Conservation (phyloP, 148 eudicot genomes). For the Gaultheria prostrata region DNA sequence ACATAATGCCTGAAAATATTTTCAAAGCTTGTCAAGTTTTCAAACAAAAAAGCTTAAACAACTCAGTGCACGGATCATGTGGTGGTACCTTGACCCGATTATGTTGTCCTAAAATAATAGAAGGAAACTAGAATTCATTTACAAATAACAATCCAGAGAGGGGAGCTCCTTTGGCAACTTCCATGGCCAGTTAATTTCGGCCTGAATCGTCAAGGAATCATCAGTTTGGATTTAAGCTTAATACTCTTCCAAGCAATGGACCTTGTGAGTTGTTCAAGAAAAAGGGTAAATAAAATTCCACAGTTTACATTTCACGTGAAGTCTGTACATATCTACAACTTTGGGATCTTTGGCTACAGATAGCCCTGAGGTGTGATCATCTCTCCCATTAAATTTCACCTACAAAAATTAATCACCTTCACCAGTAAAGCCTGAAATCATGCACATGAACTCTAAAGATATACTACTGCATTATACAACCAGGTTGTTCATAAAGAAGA, state of each 20-base stretch:
- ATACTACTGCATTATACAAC: background rate
- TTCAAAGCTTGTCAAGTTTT: background rate
- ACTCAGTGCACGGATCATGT: background rate
- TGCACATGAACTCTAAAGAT: background rate
- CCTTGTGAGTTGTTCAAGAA: background rate
- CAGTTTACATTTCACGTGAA: slow-evolving; percentile 14
- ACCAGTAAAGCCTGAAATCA: background rate
- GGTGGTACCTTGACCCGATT: background rate
- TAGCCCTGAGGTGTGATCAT: background rate
- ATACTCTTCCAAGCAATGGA: background rate
- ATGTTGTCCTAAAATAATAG: background rate
- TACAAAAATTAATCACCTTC: background rate
- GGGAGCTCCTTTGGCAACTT: background rate
- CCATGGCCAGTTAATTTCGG: slow-evolving; percentile 3
- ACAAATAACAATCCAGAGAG: background rate
- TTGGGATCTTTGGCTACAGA: background rate
- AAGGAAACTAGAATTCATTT: background rate
- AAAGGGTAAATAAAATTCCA: background rate
- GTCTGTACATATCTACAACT: slow-evolving; percentile 14
- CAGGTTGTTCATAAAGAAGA: background rate
- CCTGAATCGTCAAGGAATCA: background rate
- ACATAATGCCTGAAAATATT: background rate
- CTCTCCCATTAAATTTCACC: background rate
- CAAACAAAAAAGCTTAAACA: background rate
- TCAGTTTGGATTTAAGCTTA: background rate